Percentiles rank a stretch among this genome's conserved stretches.
These are phyloP conservation scores for Mycena albidolilacea DNA, from an alignment of 768 basidiomycete species.

Conservation along the genomic window DNA sequence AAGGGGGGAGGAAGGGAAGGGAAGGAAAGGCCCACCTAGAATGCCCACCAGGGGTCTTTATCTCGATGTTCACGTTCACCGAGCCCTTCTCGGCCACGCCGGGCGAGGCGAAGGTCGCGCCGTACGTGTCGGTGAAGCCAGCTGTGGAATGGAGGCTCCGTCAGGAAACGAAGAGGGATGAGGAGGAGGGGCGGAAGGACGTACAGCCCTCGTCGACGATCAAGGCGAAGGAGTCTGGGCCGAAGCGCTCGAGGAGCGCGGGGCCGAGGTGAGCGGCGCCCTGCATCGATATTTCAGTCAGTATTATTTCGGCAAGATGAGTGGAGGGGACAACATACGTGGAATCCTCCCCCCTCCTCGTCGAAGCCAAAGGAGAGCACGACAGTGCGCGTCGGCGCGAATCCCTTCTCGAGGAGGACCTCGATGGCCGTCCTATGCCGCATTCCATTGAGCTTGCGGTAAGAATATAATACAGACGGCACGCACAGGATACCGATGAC, in stretches of 20 bases:
- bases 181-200: background rate
- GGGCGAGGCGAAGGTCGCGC: slow-evolving; percentile 57
- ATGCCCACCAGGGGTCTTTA: slow-evolving; percentile 69
- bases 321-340: slow-evolving; percentile 41
- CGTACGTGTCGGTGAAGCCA: slow-evolving; percentile 41
- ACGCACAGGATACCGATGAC: slow-evolving; percentile 54
- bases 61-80: slow-evolving; percentile 56
- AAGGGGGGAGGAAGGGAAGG: background rate
- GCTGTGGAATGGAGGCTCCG: slow-evolving; percentile 6
- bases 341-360: slow-evolving; percentile 61
- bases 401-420: slow-evolving; percentile 33
- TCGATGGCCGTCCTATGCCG: slow-evolving; percentile 31
- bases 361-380: slow-evolving; percentile 66
- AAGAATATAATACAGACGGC: background rate
- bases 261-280: slow-evolving; percentile 55
- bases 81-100: slow-evolving; percentile 69
- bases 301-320: background rate
- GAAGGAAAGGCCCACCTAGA: slow-evolving; percentile 66
- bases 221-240: slow-evolving; percentile 68
- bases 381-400: slow-evolving; percentile 35
- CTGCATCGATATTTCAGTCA: slow-evolving; percentile 42
- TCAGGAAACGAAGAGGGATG: too few species aligned
- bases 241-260: slow-evolving; percentile 63
- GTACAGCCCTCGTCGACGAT: slow-evolving; percentile 74
- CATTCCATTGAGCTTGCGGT: too few species aligned